phyloP scores from a whole-genome alignment of 139 green algal genomes.

The Pycnococcus provasolii region DNA sequence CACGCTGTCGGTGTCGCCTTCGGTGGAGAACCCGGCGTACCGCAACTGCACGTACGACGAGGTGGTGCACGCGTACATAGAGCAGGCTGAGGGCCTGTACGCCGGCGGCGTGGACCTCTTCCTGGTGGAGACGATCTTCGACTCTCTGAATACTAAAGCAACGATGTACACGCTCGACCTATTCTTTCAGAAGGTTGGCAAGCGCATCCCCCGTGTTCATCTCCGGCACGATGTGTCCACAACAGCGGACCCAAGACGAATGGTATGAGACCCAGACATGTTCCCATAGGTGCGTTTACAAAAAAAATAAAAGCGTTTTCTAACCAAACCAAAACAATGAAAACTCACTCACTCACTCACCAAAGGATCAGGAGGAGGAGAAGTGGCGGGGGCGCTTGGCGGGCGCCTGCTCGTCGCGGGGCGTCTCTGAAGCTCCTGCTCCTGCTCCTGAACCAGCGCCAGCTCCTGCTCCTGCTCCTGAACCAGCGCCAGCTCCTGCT shows the following conservation, averaged over 20 bases:
- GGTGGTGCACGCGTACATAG: conserved; percentile 29
- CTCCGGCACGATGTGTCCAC: conserved; percentile 34
- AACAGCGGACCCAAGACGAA: conserved; percentile 47
- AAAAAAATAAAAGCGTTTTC: no score
- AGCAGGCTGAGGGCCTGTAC: conserved; percentile 27
- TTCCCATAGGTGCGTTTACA: no score
- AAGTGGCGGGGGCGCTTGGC: no score
- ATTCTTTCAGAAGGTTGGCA: conserved; percentile 25
- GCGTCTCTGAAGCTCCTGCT: no score
- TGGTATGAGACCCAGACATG: no score
- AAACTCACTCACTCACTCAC: no score
- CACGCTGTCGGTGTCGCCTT: conserved; percentile 61
- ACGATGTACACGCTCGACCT: conserved; percentile 32
- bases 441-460: no score
- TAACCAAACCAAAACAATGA: no score
- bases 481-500: no score
- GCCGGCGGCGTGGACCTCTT: conserved; percentile 32
- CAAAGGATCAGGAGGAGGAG: no score
- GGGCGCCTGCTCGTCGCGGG: no score
- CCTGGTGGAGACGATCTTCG: conserved; percentile 39
- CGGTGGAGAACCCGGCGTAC: conserved; percentile 38
- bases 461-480: no score
- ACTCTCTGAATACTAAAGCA: conserved; percentile 40
- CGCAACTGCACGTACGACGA: conserved; percentile 34
- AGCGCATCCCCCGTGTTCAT: conserved; percentile 34